Evolutionary conservation across 768 basidiomycete species (phyloP).

Genomic region (Leccinum incarnatum): DNA sequence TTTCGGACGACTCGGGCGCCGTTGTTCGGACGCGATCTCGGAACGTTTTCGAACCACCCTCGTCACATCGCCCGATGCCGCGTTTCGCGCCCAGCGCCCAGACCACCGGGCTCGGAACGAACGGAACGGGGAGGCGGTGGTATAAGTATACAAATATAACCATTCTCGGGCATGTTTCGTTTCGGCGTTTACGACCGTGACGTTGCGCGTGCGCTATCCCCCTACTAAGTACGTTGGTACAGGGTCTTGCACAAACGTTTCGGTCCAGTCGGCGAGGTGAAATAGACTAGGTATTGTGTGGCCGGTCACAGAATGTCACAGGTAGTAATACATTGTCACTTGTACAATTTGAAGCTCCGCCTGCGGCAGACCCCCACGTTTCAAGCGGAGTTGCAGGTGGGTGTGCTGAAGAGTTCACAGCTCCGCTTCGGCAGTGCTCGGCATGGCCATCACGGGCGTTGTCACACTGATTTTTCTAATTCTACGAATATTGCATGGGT

Average conservation of each 20-base stretch:
- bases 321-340: too few relatives aligned
- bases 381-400: too few relatives aligned
- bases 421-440: neutral
- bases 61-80: neutral
- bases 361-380: too few relatives aligned
- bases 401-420: neutral
- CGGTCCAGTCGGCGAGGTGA: too few relatives aligned
- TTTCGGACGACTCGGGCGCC: neutral
- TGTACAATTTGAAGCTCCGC: too few relatives aligned
- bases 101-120: neutral
- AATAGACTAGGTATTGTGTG: too few relatives aligned
- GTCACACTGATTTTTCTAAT: neutral
- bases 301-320: too few relatives aligned
- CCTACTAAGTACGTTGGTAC: too few relatives aligned
- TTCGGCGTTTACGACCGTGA: constrained; percentile 10
- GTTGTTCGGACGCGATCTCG: neutral
- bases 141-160: neutral
- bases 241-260: too few relatives aligned
- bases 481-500: neutral
- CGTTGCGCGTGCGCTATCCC: constrained; percentile 17
- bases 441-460: neutral
- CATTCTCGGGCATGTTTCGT: constrained; percentile 4
- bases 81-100: neutral
- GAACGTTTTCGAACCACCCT: neutral
- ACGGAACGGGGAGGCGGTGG: neutral